Conservation (phyloP, 805 yeast genomes). For the Torulaspora franciscae region DNA sequence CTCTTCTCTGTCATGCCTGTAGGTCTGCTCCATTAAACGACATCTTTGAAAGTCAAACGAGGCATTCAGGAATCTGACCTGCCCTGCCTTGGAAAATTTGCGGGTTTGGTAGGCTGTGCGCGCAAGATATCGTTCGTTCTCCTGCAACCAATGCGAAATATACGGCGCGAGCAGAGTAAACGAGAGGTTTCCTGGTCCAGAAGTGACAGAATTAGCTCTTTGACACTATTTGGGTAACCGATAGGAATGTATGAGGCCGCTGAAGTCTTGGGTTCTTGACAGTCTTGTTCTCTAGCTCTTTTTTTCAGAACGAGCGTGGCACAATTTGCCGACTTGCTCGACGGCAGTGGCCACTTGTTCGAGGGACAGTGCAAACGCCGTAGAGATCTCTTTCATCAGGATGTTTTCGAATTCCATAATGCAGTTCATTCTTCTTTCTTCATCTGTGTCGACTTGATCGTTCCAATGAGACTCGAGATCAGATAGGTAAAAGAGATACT, state of each 20-base stretch:
- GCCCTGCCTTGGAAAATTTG: not conserved
- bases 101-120: conserved; percentile 4
- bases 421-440: conserved; percentile 2
- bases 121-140: not conserved
- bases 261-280: too few relatives aligned
- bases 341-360: conserved; percentile 15
- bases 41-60: conserved; percentile 1
- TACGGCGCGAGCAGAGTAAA: conserved; percentile 2
- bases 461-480: conserved; percentile 8
- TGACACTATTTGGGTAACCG: not conserved
- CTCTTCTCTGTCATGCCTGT: not conserved
- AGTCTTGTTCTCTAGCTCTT: too few relatives aligned
- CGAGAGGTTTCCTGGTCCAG: not conserved
- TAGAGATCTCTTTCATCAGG: conserved; percentile 13
- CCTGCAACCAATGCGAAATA: not conserved
- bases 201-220: not conserved
- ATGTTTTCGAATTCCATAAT: conserved; percentile 16
- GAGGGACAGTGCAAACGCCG: conserved; percentile 17
- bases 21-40: conserved; percentile 3
- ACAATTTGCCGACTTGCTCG: conserved; percentile 11
- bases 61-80: not conserved
- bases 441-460: not conserved
- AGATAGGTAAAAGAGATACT: conserved; percentile 17
- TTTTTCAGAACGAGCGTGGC: not conserved
- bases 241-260: not conserved